Percentiles rank a stretch among this genome's conserved stretches.
Evolutionary conservation across 2,329 filamentous ascomycete species (phyloP).

Genomic region (Aspergillus udagawae): DNA sequence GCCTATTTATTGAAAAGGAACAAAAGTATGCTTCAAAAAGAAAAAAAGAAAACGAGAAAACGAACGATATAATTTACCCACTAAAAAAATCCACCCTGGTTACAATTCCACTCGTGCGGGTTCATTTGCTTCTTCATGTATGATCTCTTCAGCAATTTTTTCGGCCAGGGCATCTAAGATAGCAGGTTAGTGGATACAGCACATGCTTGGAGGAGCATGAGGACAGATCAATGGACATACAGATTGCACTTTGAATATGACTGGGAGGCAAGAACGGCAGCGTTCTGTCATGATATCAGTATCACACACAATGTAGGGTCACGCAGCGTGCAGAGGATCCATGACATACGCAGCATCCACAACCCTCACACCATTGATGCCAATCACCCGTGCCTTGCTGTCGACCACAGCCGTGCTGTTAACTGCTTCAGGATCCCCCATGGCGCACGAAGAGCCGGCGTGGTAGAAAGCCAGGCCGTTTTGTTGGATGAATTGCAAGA

Average conservation of each 20-base stretch:
- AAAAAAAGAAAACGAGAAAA: too few species aligned
- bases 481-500: background rate
- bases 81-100: background rate
- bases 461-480: background rate
- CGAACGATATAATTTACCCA: too few species aligned
- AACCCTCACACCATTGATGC: background rate
- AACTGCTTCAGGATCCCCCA: background rate
- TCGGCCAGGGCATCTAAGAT: slow-evolving; percentile 3
- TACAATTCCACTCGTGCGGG: background rate
- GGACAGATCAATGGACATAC: background rate
- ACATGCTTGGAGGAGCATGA: background rate
- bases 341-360: background rate
- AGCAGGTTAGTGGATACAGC: background rate
- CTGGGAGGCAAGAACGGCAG: background rate
- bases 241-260: background rate
- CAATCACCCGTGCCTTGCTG: background rate
- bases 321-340: background rate
- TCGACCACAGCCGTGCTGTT: background rate
- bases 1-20: too few species aligned
- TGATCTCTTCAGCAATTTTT: slow-evolving; percentile 4
- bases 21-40: too few species aligned
- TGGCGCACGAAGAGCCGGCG: background rate
- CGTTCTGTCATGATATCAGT: background rate
- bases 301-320: background rate
- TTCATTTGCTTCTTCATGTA: background rate